Percentiles rank a stretch among this genome's conserved stretches.
phyloP scores from a whole-genome alignment of 306 rosid species.

The Corylus americana region DNA sequence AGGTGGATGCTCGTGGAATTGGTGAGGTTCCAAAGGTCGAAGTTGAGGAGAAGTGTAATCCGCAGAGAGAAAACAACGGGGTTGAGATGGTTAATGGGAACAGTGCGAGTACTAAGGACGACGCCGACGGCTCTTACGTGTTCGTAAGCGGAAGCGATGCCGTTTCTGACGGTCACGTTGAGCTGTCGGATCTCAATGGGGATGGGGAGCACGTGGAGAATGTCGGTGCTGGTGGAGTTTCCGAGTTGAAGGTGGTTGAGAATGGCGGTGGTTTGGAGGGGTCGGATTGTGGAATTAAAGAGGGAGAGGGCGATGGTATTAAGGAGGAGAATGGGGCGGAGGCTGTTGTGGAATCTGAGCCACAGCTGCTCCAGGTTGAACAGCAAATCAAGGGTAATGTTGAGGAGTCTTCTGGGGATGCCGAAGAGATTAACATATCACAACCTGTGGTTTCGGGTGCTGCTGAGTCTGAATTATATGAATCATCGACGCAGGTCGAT shows the following conservation, averaged over 20 bases:
- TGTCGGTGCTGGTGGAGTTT: neutral
- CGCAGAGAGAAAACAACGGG: constrained; percentile 14
- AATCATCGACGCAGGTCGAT: neutral
- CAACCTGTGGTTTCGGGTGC: neutral
- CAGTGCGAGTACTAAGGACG: constrained; percentile 26
- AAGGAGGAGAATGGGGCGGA: constrained; percentile 1
- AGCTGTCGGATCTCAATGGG: constrained; percentile 45
- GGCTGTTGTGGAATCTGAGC: neutral
- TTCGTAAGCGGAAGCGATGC: constrained; percentile 37
- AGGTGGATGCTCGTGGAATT: constrained; percentile 42
- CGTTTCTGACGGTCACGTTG: constrained; percentile 18
- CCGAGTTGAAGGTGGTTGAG: neutral
- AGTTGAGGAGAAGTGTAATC: constrained; percentile 27
- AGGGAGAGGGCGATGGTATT: neutral
- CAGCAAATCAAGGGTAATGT: constrained; percentile 10
- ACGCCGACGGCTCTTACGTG: constrained; percentile 37
- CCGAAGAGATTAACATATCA: neutral
- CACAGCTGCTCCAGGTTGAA: constrained; percentile 13
- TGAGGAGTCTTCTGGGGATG: constrained; percentile 16
- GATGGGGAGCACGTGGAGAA: neutral
- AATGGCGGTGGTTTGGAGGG: neutral
- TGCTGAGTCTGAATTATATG: neutral
- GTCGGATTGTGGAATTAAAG: neutral
- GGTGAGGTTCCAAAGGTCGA: constrained; percentile 29
- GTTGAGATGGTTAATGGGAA: constrained; percentile 8